A percentile compares a stretch with the other conserved stretches of the same genome.
These are phyloP conservation scores for Escallonia rubra DNA, from an alignment of 129 eudicot genomes.

Conservation along the genomic window DNA sequence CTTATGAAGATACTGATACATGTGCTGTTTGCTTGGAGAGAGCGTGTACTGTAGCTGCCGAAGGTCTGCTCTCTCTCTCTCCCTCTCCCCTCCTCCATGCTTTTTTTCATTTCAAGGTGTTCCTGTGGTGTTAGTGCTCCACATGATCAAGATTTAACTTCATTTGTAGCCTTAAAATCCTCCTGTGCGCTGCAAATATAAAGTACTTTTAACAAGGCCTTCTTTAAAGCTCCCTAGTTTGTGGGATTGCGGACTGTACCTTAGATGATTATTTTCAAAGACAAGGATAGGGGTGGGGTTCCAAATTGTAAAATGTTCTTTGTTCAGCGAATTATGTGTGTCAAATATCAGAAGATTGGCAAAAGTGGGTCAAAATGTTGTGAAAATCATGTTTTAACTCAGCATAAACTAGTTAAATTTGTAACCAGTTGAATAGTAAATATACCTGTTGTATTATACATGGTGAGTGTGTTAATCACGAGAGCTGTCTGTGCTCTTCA, in stretches of 20 bases:
- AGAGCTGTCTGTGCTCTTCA: too few relatives aligned
- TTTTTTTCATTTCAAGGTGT: too few relatives aligned
- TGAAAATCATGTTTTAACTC: too few relatives aligned
- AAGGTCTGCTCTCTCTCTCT: constrained; percentile 42
- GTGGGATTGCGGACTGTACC: neutral
- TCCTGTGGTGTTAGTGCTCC: neutral
- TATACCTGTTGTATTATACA: too few relatives aligned
- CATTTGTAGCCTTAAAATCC: neutral
- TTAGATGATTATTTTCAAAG: neutral
- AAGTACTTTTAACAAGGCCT: neutral
- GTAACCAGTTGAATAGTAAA: too few relatives aligned
- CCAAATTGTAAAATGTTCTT: neutral
- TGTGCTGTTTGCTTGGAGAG: constrained; percentile 97
- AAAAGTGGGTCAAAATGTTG: neutral
- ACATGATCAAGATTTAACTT: neutral
- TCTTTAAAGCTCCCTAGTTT: neutral
- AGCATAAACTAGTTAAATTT: too few relatives aligned
- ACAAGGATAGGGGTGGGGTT: neutral
- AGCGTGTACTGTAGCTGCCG: constrained; percentile 89
- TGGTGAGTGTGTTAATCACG: too few relatives aligned
- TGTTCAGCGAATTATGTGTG: neutral
- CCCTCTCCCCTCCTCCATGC: too few relatives aligned
- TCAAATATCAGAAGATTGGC: neutral
- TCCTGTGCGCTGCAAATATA: too few relatives aligned
- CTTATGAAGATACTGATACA: constrained; percentile 65